Percentiles rank a stretch among this genome's conserved stretches.
These are phyloP conservation scores for Pittosporum tobira DNA, from an alignment of 129 eudicot genomes.

Conservation along the genomic window DNA sequence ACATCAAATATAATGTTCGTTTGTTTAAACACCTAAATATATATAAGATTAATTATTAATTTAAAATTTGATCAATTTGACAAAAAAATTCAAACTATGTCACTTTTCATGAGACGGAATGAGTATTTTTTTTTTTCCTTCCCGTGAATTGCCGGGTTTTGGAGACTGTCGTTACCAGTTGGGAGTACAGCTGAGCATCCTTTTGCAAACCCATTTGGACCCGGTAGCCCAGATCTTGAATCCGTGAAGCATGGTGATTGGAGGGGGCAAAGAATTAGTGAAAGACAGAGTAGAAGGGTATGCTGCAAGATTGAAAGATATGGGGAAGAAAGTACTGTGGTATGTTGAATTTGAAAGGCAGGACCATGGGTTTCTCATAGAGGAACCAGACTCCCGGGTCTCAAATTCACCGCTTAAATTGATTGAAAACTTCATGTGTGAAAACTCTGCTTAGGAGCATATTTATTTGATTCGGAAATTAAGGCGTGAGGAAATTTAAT, in stretches of 20 bases:
- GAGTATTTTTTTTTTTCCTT: background rate
- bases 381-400: slow-evolving; percentile 50
- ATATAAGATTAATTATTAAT: too few species aligned
- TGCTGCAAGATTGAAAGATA: slow-evolving; percentile 33
- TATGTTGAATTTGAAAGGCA: slow-evolving; percentile 52
- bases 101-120: too few species aligned
- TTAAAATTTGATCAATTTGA: too few species aligned
- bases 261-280: slow-evolving; percentile 59
- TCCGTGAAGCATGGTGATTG: slow-evolving; percentile 30
- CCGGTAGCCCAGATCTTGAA: slow-evolving; percentile 48
- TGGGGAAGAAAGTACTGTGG: slow-evolving; percentile 37
- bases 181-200: slow-evolving; percentile 61
- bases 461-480: background rate
- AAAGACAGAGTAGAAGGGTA: slow-evolving; percentile 60
- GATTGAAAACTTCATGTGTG: slow-evolving; percentile 34
- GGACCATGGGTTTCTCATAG: slow-evolving; percentile 59
- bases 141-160: slow-evolving; percentile 35
- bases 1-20: too few species aligned
- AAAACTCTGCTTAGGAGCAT: slow-evolving; percentile 13
- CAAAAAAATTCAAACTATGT: too few species aligned
- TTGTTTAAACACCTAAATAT: too few species aligned
- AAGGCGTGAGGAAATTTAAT: too few species aligned
- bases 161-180: slow-evolving; percentile 69
- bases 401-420: slow-evolving; percentile 29
- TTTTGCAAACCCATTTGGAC: slow-evolving; percentile 77